Base-by-base conservation (phyloP, 2,329 filamentous ascomycete genomes). In the Aspergillus novoparasiticus region DNA sequence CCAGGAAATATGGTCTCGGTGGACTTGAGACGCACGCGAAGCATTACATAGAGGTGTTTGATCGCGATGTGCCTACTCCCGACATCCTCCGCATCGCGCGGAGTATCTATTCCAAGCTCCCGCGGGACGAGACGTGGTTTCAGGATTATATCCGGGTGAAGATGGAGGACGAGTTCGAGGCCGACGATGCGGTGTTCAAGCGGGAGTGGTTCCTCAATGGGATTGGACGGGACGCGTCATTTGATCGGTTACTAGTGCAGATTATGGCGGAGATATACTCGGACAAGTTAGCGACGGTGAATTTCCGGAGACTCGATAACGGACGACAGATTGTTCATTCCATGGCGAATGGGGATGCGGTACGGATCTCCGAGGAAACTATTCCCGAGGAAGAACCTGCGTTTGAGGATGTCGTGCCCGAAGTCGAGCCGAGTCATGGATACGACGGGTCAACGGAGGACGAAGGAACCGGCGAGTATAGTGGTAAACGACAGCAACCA, bases 121-220 rank as follows among this genome's bases (percentile, higher is more conserved):
- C 60, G 6, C n/a, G 14, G 6, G 55, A 61, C 32, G 45, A 61
- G 34, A 21, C 30, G 11, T 61, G 60, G 60, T 61, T 61, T 6
- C 26, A 10, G 45, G 46, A 54, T 21, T 61, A 58, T 14, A 36
- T 61, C 2, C 41, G 23, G 3, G 55, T 50, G 45, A 61, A 61
- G 36, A 30, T 61, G 46, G 43, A 28, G 30, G 46, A 41, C 4
- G 55, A 56, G 12, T 61, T 61, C 21, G 46, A 58, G 23, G 55
- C 45, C 1, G 60, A 61, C 21, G 34, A 43, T 2, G 46, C 23
- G 1, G 53, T 26, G 1, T 56, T 61, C 26, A 53, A 57, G 23
- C 16, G 19, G 19, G 48, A 58, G 26, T 48, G 56, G 14, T 28
- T 41, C 12, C 11, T 19, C 8, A 43, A 48, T n/a, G 46, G 26